Evolutionary conservation across 2,329 filamentous ascomycete species (phyloP).

Genomic region (Pyrenophora tritici-repentis): DNA sequence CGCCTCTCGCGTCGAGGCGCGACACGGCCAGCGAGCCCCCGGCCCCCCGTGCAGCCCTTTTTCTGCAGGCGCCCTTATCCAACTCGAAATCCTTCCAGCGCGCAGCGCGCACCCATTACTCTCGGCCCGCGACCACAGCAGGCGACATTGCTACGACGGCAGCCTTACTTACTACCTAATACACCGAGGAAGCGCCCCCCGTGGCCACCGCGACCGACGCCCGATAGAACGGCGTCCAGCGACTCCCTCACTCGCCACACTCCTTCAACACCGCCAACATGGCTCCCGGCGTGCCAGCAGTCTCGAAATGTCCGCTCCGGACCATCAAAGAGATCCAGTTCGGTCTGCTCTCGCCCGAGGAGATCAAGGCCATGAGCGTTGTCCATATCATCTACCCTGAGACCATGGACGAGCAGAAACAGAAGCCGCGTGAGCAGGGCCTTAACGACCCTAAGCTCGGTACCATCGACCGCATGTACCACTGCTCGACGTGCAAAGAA

Average conservation of each 20-base stretch:
- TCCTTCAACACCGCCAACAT: conserved; percentile 51
- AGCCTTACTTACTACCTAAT: conserved; percentile 18
- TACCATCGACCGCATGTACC: conserved; percentile 93
- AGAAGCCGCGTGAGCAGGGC: conserved; percentile 86
- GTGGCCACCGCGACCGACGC: conserved; percentile 36
- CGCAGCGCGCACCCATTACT: conserved; percentile 39
- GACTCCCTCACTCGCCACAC: conserved; percentile 10
- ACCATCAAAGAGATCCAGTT: conserved; percentile 99
- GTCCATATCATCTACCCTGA: conserved; percentile 97
- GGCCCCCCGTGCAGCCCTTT: conserved; percentile 36
- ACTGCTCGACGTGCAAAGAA: conserved; percentile 95
- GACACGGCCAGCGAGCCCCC: conserved; percentile 37
- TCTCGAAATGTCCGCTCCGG: conserved; percentile 72
- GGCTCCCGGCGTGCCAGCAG: conserved; percentile 91
- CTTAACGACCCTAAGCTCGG: conserved; percentile 95
- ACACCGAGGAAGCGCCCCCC: conserved; percentile 34
- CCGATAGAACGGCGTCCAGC: conserved; percentile 22
- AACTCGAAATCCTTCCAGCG: conserved; percentile 38
- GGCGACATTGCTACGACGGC: conserved; percentile 27
- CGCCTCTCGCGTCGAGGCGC: conserved; percentile 27
- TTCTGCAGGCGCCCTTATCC: conserved; percentile 33
- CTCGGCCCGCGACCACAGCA: conserved; percentile 14
- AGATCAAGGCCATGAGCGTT: conserved; percentile 99
- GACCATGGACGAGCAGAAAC: conserved; percentile 96
- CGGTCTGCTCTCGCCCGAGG: conserved; percentile 93